These are phyloP conservation scores for Scheffersomyces titani DNA, from an alignment of 1,139 yeast genomes.

Conservation along the genomic window DNA sequence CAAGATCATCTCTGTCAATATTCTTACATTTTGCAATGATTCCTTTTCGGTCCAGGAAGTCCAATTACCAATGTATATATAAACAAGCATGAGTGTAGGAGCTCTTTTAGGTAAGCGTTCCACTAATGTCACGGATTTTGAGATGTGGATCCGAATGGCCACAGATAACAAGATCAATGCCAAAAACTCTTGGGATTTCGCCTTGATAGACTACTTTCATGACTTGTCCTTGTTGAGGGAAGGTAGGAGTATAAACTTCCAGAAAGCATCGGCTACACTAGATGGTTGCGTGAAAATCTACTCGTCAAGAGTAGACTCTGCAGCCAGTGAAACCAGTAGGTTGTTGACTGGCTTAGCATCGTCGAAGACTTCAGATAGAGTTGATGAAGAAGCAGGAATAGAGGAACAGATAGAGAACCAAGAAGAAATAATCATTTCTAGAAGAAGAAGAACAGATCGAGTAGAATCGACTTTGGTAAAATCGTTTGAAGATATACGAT, in stretches of 20 bases:
- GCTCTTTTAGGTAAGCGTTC: not conserved
- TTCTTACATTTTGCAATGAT: not conserved
- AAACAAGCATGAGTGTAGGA: not conserved
- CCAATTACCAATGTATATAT: not conserved
- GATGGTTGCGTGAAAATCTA: conserved; percentile 47
- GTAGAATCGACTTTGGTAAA: conserved; percentile 3
- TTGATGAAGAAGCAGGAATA: not conserved
- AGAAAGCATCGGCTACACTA: conserved; percentile 31
- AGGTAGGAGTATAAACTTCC: conserved; percentile 8
- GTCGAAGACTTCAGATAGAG: not conserved
- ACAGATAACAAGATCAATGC: conserved; percentile 23
- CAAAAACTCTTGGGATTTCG: conserved; percentile 6
- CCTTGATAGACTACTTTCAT: conserved; percentile 8
- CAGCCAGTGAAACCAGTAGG: conserved; percentile 83
- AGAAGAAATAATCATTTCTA: not conserved
- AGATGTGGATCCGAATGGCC: conserved; percentile 34
- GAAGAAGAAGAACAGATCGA: not conserved
- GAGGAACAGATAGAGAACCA: not conserved
- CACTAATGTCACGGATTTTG: conserved; percentile 19
- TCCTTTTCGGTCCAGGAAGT: not conserved
- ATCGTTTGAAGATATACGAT: conserved; percentile 4
- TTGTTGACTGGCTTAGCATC: conserved; percentile 63
- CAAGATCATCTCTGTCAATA: not conserved
- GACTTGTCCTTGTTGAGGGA: conserved; percentile 6
- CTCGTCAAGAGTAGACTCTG: conserved; percentile 82